A percentile compares a stretch with the other conserved stretches of the same genome.
Conservation (phyloP, 495 filamentous ascomycete genomes). For the Bacidia rubella region DNA sequence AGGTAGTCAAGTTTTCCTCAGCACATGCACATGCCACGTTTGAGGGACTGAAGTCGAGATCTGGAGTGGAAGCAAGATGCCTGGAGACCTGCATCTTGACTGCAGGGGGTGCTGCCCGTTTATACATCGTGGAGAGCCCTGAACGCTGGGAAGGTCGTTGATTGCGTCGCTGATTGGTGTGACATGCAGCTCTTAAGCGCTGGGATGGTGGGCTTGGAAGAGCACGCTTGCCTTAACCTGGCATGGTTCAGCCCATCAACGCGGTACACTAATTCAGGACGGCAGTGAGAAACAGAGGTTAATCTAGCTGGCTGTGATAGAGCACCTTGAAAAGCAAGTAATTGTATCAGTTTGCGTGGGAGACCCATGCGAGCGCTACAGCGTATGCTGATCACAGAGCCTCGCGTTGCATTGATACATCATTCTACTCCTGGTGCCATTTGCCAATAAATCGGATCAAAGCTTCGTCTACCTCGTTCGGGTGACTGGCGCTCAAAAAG, state of each 20-base stretch:
- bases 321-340: too few relatives aligned
- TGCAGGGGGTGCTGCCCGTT: neutral
- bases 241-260: too few relatives aligned
- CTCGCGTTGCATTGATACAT: too few relatives aligned
- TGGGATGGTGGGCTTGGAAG: too few relatives aligned
- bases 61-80: slow-evolving; percentile 1
- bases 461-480: slow-evolving; percentile 38
- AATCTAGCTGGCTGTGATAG: too few relatives aligned
- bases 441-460: slow-evolving; percentile 38
- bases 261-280: too few relatives aligned
- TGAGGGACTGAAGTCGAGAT: neutral
- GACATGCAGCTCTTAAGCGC: slow-evolving; percentile 3
- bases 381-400: too few relatives aligned
- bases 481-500: slow-evolving; percentile 43
- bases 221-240: too few relatives aligned
- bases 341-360: too few relatives aligned
- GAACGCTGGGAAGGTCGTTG: neutral
- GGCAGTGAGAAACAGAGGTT: too few relatives aligned
- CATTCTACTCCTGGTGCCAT: slow-evolving; percentile 21
- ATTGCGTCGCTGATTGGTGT: slow-evolving; percentile 3
- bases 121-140: neutral
- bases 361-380: too few relatives aligned
- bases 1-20: neutral
- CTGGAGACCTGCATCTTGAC: neutral
- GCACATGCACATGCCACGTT: neutral